Evolutionary conservation across 139 green algal genomes (phyloP), one percentile per base, ranked within the genome.

Genomic region (Limnomonas spitsbergensis): DNA sequence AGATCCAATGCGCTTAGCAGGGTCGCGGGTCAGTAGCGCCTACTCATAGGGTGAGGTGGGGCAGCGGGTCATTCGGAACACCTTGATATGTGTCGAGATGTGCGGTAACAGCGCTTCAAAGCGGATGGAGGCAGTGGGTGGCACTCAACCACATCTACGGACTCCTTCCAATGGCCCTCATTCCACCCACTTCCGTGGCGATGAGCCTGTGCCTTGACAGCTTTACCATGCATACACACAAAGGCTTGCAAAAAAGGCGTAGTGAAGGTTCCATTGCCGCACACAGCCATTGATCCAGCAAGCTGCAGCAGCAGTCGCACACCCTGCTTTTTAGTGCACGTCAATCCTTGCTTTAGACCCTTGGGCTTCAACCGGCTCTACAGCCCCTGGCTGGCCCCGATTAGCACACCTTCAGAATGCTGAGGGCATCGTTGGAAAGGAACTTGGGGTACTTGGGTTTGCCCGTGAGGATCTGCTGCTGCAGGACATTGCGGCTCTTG

Each of bases 1-100:
- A 52, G 75, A 88, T 14, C 95, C 95, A 36, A 99, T 82, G 53
- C 96, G 89, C 87, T 94, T 92, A 35, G 69, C 31, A 1, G 91
- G 78, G 73, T 99, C 95, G 39, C 93, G 91, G 9, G 84, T 83
- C 26, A 99, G 88, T 68, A 99, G 89, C 0, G 75, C 91, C 84
- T 89, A 88, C 53, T n/a, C n/a, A 94, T 14, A n/a, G 47, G 47
- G 24, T 14, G 47, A 61, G 47, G 47, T n/a, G 47, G 47, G 24
- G 47, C 14, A 61, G 47, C 14, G 24, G 47, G 47, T n/a, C n/a
- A n/a, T n/a, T n/a, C n/a, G n/a, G n/a, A n/a, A n/a, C n/a, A n/a
- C n/a, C n/a, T n/a, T n/a, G n/a, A n/a, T n/a, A n/a, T n/a, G n/a
- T n/a, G n/a, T n/a, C n/a, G n/a, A n/a, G n/a, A n/a, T n/a, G n/a